Evolutionary conservation across 2,329 filamentous ascomycete species (phyloP), one percentile per base, ranked within the genome.

Genomic region (Trichoderma simmonsii): DNA sequence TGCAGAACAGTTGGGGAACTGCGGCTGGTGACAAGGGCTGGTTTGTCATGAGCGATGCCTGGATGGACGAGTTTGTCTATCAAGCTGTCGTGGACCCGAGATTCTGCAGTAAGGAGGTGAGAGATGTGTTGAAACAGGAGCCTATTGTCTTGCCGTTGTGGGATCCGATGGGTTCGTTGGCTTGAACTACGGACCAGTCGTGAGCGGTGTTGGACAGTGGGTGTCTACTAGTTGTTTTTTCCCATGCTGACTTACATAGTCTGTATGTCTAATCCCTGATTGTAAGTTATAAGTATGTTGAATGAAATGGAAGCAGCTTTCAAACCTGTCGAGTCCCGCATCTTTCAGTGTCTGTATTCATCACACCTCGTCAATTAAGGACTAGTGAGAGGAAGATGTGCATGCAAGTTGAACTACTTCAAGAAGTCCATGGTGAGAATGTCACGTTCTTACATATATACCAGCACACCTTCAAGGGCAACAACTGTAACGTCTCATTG

Each of bases 31-130:
- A 90, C 14, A 89, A 94, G 75, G 94, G 94, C 0, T 97, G 93
- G 87, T 96, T 96, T 78, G 92, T 97, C 73, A 97, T 97, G 93
- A 92, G 86, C 73, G 94, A 97, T 81, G 84, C 85, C 24, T 93
- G 91, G 91, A 91, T 93, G 88, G 89, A 92, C 73, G 86, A 93
- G 82, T 97, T 94, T 82, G 90, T 92, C 57, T 97, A 95, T 79
- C 94, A 97, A 84, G 93, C 92, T 8, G 94, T 97, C 15, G 89
- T 97, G 6, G 93, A 97, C 78, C 90, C 91, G 0, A 86, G 85
- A 15, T 91, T 92, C 77, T 85, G 92, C 68, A 85, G 84, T 70
- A 87, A 88, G 77, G 89, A 92, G 76, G 85, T 96, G 12, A 85
- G 85, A 73, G 91, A 94, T 76, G 88, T 96, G 28, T 81, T 95